These are phyloP conservation scores for Mortierella sp. DNA, from an alignment of 371 early-diverging fungal species.

Conservation along the genomic window DNA sequence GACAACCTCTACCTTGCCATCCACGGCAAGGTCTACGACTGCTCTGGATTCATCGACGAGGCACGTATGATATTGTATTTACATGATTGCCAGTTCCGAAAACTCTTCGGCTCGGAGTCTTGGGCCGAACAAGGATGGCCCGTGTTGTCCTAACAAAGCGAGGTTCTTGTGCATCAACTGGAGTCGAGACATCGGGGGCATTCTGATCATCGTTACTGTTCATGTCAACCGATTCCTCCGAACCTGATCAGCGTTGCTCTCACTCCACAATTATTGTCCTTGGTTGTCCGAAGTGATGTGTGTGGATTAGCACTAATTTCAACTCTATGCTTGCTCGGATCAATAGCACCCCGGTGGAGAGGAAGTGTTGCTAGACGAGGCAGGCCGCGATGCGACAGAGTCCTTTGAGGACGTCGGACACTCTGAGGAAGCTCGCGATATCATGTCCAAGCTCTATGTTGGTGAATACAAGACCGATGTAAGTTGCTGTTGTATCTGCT, in stretches of 20 bases:
- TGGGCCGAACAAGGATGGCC: not conserved
- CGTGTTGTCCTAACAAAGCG: no score
- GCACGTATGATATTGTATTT: slow-evolving; percentile 46
- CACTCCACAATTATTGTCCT: no score
- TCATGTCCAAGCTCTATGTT: slow-evolving; percentile 75
- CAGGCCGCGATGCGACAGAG: slow-evolving; percentile 89
- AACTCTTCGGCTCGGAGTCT: slow-evolving; percentile 6
- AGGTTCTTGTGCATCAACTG: no score
- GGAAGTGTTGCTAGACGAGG: slow-evolving; percentile 80
- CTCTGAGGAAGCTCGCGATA: slow-evolving; percentile 89
- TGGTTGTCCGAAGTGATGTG: no score
- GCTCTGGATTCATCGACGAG: slow-evolving; percentile 79
- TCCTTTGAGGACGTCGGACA: slow-evolving; percentile 97
- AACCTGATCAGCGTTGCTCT: no score
- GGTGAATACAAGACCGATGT: slow-evolving; percentile 77
- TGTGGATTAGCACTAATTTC: not conserved
- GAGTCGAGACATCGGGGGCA: no score
- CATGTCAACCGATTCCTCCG: no score
- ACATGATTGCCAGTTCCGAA: slow-evolving; percentile 7
- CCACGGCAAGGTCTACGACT: slow-evolving; percentile 85
- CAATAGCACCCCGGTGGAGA: slow-evolving; percentile 86
- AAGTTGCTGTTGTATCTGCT: slow-evolving; percentile 35
- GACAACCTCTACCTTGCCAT: slow-evolving; percentile 77
- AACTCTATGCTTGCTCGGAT: not conserved
- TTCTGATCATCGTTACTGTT: no score